These are phyloP conservation scores for Cryomyces minteri DNA, from an alignment of 495 filamentous ascomycete genomes.

Conservation along the genomic window DNA sequence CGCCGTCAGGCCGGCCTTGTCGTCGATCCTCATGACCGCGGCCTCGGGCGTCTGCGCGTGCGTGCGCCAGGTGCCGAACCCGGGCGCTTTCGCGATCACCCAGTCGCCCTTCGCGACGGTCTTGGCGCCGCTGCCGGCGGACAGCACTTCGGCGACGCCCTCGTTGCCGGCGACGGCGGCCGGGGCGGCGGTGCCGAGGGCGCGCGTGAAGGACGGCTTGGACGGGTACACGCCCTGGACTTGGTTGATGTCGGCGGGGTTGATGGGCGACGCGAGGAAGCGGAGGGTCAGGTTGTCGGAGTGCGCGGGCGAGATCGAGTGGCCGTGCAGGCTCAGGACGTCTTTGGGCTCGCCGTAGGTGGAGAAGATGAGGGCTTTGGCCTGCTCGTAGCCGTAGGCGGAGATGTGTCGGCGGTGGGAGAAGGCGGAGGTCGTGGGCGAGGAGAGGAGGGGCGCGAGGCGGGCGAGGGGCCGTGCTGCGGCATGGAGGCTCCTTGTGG, in stretches of 20 bases:
- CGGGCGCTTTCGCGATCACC: conserved; percentile 67
- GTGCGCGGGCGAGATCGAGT: conserved; percentile 24
- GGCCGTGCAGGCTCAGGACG: conserved; percentile 36
- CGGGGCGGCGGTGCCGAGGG: conserved; percentile 56
- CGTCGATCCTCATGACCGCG: conserved; percentile 43
- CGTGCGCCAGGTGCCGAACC: conserved; percentile 85
- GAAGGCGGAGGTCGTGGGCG: too few species aligned
- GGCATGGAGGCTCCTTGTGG: too few species aligned
- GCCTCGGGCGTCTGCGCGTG: conserved; percentile 49
- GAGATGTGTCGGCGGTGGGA: conserved; percentile 29
- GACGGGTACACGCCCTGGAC: conserved; percentile 93
- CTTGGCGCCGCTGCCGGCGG: conserved; percentile 38
- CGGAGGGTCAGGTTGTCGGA: conserved; percentile 35
- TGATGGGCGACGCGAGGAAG: conserved; percentile 77
- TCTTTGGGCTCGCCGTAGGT: conserved; percentile 71
- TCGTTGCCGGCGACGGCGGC: conserved; percentile 76
- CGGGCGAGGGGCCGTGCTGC: too few species aligned
- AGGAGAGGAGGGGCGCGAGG: too few species aligned
- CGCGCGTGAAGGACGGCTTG: conserved; percentile 51
- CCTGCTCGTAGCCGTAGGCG: conserved; percentile 94
- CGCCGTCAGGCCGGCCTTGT: conserved; percentile 46
- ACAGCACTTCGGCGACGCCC: conserved; percentile 69
- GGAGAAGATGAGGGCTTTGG: conserved; percentile 75
- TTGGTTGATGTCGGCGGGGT: conserved; percentile 93
- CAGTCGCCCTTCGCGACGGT: conserved; percentile 57